Evolutionary conservation across 306 rosid species (phyloP), one percentile per base, ranked within the genome.

Genomic region (Sphenostylis stenocarpa): DNA sequence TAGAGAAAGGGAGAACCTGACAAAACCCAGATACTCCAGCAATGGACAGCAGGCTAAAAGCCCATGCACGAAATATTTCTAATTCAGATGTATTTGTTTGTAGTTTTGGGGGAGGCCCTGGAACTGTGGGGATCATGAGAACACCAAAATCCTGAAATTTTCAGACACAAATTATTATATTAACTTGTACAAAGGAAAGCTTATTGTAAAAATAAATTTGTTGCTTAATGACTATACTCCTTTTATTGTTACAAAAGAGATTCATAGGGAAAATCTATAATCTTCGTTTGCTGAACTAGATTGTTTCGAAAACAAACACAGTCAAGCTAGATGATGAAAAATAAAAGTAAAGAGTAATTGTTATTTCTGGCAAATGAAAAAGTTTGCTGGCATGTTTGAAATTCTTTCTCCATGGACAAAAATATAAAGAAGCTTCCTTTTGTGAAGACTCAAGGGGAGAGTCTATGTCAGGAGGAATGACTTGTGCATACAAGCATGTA

Each of bases 1-100:
- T 39, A 36, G n/a, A 41, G 4, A 55, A 0, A 67, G 9, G 58
- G 20, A 70, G 6, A 82, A 87, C 98, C 93, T 95, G 99, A 79
- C 97, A 92, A 76, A 90, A 87, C 73, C 97, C 97, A 24, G 99
- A 92, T 51, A 92, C 92, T 60, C 92, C 97, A 45, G 90, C 97
- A 78, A 95, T 86, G 69, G 99, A 90, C 17, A 87, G 87, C 82
- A 95, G 80, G 86, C 94, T 85, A 77, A 87, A 89, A 43, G 94
- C 94, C 73, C 76, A 87, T 19, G 86, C 88, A 38, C 89, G 97
- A 57, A 87, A 89, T n/a, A 34, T 28, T 26, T 85, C 96, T 23
- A 89, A 81, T 17, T 81, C 79, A 16, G 83, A 68, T 80, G 89
- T 8, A 53, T 83, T 81, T 53, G 87, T 86, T 71, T 72, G 85